Base-by-base conservation (phyloP, 1,284 basidiomycete species). In the Agroathelia rolfsii region DNA sequence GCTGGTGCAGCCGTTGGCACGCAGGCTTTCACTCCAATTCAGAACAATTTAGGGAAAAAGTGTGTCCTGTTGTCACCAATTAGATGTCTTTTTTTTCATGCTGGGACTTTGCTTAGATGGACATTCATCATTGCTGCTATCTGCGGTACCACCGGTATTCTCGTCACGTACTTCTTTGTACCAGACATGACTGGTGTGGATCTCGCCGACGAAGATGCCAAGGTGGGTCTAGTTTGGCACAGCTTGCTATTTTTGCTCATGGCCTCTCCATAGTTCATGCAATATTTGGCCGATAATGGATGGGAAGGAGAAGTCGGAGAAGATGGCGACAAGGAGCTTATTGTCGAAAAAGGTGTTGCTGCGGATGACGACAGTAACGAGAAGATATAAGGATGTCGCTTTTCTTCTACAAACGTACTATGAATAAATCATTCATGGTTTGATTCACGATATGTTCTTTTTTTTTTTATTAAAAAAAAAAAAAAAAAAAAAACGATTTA, bases 1-100 rank as follows among this genome's bases (percentile, higher is more conserved):
- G 64, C 73, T 0, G 84, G 84, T 4, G 83, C 82, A 5, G 84
- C 78, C 11, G 46, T 85, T 34, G 84, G 84, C 3, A 82, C 77
- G 0, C 78, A 87, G 49, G 77, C 66, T 1, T 85, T 85, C 53
- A 80, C 74, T 3, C 80, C 80, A 3, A 83, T 86, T 41, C 78
- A 84, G 49, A 62, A 59, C 35, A 61, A 76, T 44, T 63, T 78
- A 10, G 76, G 76, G 17, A 73, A 77, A 49, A 70, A 64, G 69
- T 76, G 42, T 25, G 54, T 45, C n/a, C n/a, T n/a, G n/a, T n/a
- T n/a, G n/a, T n/a, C n/a, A n/a, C n/a, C n/a, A n/a, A n/a, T n/a
- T n/a, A n/a, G n/a, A n/a, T n/a, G n/a, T n/a, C n/a, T 24, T 24
- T 9, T 19, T 27, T 24, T 40, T 18, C 22, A 27, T n/a, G n/a